Base-by-base conservation (phyloP, 169 alveolate species). In the Cyclospora cayetanensis region DNA sequence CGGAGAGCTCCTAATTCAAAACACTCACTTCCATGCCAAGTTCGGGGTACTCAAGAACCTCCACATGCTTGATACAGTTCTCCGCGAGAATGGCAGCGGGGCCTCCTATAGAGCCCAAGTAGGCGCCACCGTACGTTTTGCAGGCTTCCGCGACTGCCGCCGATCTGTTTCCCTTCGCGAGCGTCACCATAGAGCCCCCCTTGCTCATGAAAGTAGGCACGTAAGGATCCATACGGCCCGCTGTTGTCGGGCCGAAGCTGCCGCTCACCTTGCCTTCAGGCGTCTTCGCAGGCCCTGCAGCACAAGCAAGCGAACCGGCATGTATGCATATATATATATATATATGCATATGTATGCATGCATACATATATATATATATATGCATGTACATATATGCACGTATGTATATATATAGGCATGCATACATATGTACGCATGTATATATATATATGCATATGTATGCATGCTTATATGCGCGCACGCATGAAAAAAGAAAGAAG, bases 171-270 rank as follows among this genome's bases (percentile, higher is more conserved):
- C 98, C 98, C 94, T 96, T 96, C 25, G 97, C 98, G 39, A 96
- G 90, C 39, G 96, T 96, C 43, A 96, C 93, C 95, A 96, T 68
- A 31, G 97, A 95, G 27, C 97, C 97, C 9, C 96, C 97, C 79
- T 94, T 93, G 55, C 92, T 96, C 97, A 94, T 95, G 90, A 96
- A 93, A 18, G 79, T 60, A 34, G 91, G 96, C 18, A 96, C 97
- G 76, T 96, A 96, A 18, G 95, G 93, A 90, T 97, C 98, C 98
- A 97, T 97, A 11, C 98, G 94, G 29, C 98, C 98, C 3, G 98
- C 97, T 5, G 98, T 97, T 50, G 98, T 97, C 25, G 98, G 98
- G 0, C 98, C 98, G 70, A 97, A 97, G 9, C 97, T 95, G 4
- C 98, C 98, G 37, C 97, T 94, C 18, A 96, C 96, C 55, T 92